These are phyloP conservation scores for Colletotrichum lindemuthianum DNA, from an alignment of 2,329 filamentous ascomycete genomes.

Conservation along the genomic window DNA sequence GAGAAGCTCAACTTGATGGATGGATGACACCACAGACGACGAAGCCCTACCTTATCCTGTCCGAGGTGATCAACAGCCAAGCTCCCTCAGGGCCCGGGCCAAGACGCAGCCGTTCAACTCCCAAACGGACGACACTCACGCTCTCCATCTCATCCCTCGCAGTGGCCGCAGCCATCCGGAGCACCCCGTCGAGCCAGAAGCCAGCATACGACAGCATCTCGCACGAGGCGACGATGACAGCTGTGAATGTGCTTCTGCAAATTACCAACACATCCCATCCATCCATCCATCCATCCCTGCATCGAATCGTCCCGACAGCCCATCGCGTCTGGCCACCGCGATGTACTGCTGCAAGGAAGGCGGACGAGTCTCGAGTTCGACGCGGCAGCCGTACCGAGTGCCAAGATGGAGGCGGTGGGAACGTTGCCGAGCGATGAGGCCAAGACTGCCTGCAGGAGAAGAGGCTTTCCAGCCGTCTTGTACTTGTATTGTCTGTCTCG, in stretches of 20 bases:
- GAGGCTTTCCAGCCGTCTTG: background rate
- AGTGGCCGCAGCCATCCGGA: constrained; percentile 12
- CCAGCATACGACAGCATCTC: background rate
- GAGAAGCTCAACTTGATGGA: too few species aligned
- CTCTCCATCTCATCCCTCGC: constrained; percentile 21
- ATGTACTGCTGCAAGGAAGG: constrained; percentile 1
- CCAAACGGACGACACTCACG: constrained; percentile 30
- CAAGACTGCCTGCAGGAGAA: constrained; percentile 6
- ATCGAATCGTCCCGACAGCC: background rate
- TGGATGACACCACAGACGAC: too few species aligned
- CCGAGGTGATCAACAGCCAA: constrained; percentile 11
- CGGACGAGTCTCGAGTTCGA: background rate
- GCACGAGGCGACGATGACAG: background rate
- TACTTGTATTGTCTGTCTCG: background rate
- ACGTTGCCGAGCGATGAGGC: constrained; percentile 24
- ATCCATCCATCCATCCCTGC: too few species aligned
- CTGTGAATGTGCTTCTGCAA: background rate
- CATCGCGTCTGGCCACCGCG: background rate
- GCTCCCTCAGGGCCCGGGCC: constrained; percentile 18
- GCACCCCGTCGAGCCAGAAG: background rate
- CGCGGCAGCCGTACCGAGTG: constrained; percentile 14
- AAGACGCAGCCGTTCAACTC: constrained; percentile 11
- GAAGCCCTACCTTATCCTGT: too few species aligned
- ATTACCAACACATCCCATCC: too few species aligned
- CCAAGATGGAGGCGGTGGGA: constrained; percentile 24